Evolutionary conservation across 345 rosid species (phyloP), one percentile per base, ranked within the genome.

Genomic region (Anastatica hierochuntica): DNA sequence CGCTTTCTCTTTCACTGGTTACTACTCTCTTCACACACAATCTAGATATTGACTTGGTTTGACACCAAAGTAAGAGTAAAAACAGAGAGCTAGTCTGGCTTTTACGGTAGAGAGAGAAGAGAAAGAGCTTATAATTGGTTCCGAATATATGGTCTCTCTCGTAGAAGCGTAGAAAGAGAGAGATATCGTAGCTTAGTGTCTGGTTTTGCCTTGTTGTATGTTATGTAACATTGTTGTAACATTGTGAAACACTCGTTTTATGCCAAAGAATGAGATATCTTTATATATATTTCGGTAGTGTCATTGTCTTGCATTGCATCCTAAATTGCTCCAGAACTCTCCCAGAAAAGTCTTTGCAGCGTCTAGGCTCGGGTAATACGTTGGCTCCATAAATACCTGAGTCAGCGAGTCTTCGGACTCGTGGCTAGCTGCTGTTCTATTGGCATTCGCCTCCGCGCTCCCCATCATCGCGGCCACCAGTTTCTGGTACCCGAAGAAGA

Each of bases 321-420:
- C 27, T 53, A 55, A 20, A 26, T 65, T 68, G 49, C 77, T 62
- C 94, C 84, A 74, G 39, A 66, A 72, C 69, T 83, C 85, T 13
- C 95, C 96, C n/a, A 90, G 68, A 53, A 81, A 90, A 1, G 98
- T 88, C 80, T 90, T 90, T 0, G 96, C 96, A 1, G 94, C 96
- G 45, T 90, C 98, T 70, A 90, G 49, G 57, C 96, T 87, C 45
- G 98, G 98, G 60, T 73, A 90, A 76, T 84, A 85, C 37, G 95
- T 70, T 9, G 90, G 90, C 66, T 92, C 98, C 26, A 85, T 72
- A 46, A 85, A 83, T 45, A 81, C 37, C 73, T 71, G 90, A 59
- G 78, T 81, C 72, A 92, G 44, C 45, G 86, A 74, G 67, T 88
- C 95, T 17, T 71, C 58, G 15, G 57, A 14, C 48, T 72, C 80